Conservation (phyloP, 805 yeast genomes). For the Starmerella sirachaensis region DNA sequence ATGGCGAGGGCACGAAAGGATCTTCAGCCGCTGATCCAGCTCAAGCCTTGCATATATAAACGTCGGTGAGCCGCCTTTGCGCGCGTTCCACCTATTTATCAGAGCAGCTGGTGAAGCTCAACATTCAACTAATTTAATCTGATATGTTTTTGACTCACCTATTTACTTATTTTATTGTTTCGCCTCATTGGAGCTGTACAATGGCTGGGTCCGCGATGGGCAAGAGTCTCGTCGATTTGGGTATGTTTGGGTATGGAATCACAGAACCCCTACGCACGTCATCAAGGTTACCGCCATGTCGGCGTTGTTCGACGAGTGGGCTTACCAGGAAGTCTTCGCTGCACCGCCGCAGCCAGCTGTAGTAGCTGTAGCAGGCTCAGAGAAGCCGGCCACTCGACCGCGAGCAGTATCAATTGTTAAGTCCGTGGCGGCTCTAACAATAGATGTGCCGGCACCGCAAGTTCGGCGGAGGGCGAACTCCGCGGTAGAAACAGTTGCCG, state of each 20-base stretch:
- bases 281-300: slow-evolving; percentile 9
- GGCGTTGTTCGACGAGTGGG: slow-evolving; percentile 28
- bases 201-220: too few relatives aligned
- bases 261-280: neutral
- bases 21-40: slow-evolving; percentile 46
- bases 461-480: slow-evolving; percentile 14
- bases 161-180: too few relatives aligned
- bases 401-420: slow-evolving; percentile 8
- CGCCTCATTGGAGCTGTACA: too few relatives aligned
- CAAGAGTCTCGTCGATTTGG: too few relatives aligned
- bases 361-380: slow-evolving; percentile 5
- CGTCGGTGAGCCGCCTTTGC: slow-evolving; percentile 12
- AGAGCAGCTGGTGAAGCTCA: too few relatives aligned
- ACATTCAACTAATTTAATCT: too few relatives aligned
- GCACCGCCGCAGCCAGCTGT: slow-evolving; percentile 7
- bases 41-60: slow-evolving; percentile 93
- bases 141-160: too few relatives aligned
- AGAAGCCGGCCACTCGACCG: slow-evolving; percentile 16
- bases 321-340: slow-evolving; percentile 22
- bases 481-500: neutral
- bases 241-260: too few relatives aligned
- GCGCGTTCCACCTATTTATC: too few relatives aligned
- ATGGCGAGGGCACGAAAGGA: slow-evolving; percentile 41
- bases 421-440: slow-evolving; percentile 10
- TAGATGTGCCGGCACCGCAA: slow-evolving; percentile 17